Percentiles rank a stretch among this genome's conserved stretches.
Conservation (phyloP, 2,329 filamentous ascomycete species). For the Paramyrothecium roridum region DNA sequence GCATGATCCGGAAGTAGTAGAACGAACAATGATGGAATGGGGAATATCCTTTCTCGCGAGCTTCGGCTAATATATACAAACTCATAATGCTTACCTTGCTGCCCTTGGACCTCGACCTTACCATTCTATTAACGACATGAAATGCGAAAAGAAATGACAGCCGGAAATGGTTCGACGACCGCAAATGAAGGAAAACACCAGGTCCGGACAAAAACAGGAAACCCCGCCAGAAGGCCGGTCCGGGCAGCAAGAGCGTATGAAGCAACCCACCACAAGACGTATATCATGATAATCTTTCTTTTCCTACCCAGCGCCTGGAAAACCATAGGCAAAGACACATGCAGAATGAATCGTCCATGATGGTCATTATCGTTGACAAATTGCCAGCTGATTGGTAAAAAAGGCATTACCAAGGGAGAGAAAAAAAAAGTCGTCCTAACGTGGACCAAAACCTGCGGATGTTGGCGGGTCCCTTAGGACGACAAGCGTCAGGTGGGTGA, state of each 20-base stretch:
- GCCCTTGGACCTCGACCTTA: slow-evolving; percentile 40
- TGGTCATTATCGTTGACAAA: background rate
- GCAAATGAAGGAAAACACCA: slow-evolving; percentile 16
- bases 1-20: background rate
- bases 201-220: slow-evolving; percentile 26
- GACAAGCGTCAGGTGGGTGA: background rate
- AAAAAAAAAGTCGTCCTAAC: background rate
- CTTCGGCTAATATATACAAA: slow-evolving; percentile 51
- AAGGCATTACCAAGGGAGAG: background rate
- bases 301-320: slow-evolving; percentile 24
- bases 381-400: background rate
- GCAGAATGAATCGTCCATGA: slow-evolving; percentile 28
- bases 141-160: slow-evolving; percentile 5
- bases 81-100: slow-evolving; percentile 50
- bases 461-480: background rate
- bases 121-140: slow-evolving; percentile 21
- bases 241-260: slow-evolving; percentile 29
- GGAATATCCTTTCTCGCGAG: slow-evolving; percentile 33
- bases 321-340: slow-evolving; percentile 26
- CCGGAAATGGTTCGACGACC: slow-evolving; percentile 4
- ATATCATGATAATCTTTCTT: slow-evolving; percentile 19
- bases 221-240: slow-evolving; percentile 24
- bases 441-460: background rate
- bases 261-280: slow-evolving; percentile 17
- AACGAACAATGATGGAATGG: slow-evolving; percentile 6